Evolutionary conservation across 164 flowering plant genomes (phyloP).

Genomic region (Paratinospora sagittata): DNA sequence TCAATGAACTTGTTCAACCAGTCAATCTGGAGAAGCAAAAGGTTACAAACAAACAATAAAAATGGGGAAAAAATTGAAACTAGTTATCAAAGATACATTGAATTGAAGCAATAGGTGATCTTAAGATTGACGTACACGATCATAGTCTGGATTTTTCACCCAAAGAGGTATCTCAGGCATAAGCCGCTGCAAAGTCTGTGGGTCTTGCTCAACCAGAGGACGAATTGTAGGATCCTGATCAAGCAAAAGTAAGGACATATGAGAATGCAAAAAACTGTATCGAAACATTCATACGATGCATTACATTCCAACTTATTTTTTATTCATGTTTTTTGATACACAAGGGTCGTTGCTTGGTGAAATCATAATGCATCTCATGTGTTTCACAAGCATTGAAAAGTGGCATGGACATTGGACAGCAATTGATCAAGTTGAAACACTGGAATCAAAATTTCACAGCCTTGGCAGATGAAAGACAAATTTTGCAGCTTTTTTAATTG

Average conservation of each 20-base stretch:
- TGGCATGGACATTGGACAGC: too few species aligned
- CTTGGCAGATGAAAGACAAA: too few species aligned
- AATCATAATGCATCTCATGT: too few species aligned
- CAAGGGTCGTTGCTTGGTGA: too few species aligned
- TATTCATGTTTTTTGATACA: too few species aligned
- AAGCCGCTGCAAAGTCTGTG: constrained; percentile 47
- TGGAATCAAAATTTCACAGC: too few species aligned
- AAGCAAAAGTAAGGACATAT: constrained; percentile 1
- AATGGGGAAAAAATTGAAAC: neutral
- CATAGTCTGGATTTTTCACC: constrained; percentile 95
- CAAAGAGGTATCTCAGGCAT: constrained; percentile 90
- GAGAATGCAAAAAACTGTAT: neutral
- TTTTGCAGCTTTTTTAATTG: too few species aligned
- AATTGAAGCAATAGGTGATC: neutral
- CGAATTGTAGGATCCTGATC: constrained; percentile 65
- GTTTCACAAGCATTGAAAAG: too few species aligned
- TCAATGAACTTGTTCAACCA: constrained; percentile 87
- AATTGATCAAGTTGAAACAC: too few species aligned
- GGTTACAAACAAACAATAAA: neutral
- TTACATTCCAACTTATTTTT: too few species aligned
- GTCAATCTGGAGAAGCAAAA: constrained; percentile 51
- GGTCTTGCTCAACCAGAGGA: constrained; percentile 82
- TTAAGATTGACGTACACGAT: constrained; percentile 55
- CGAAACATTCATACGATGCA: too few species aligned
- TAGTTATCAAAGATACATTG: neutral